These are phyloP conservation scores for Symbiotaphrina buchneri DNA, from an alignment of 495 filamentous ascomycete species.

Conservation along the genomic window DNA sequence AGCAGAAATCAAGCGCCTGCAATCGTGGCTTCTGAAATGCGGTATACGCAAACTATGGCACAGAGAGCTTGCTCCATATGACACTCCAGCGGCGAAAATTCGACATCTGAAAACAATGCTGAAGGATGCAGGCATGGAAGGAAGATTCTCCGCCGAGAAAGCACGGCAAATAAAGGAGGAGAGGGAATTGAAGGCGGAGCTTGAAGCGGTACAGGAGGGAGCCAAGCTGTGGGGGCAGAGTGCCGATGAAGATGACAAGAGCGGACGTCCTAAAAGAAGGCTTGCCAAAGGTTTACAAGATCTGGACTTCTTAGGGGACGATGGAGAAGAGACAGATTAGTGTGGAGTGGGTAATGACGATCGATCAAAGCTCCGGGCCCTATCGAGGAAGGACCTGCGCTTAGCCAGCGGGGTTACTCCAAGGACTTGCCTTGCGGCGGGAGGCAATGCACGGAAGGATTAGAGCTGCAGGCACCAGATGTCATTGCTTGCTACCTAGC, in stretches of 20 bases:
- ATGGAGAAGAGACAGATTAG: conserved; percentile 29
- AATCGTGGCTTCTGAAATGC: conserved; percentile 74
- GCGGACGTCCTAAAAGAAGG: conserved; percentile 18
- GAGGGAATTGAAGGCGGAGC: conserved; percentile 58
- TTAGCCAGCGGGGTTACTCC: no score
- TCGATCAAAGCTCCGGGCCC: neutral
- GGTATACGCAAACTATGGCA: conserved; percentile 87
- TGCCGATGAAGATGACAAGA: conserved; percentile 20
- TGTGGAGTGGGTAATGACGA: neutral
- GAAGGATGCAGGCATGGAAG: conserved; percentile 62
- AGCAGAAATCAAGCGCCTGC: conserved; percentile 73
- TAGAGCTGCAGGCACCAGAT: no score
- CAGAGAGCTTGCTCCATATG: conserved; percentile 54
- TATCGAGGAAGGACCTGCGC: no score
- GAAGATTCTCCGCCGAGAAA: conserved; percentile 63
- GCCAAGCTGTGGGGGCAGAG: conserved; percentile 51
- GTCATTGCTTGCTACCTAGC: no score
- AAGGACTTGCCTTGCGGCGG: no score
- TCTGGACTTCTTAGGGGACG: conserved; percentile 28
- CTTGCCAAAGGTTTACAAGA: conserved; percentile 21
- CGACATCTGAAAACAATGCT: conserved; percentile 58
- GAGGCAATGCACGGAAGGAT: no score
- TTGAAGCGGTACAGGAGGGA: conserved; percentile 62
- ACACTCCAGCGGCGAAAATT: conserved; percentile 60
- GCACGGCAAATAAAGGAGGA: conserved; percentile 68